Evolutionary conservation across 2,329 filamentous ascomycete genomes (phyloP).

Genomic region (Zelopaecilomyces penicillatus): DNA sequence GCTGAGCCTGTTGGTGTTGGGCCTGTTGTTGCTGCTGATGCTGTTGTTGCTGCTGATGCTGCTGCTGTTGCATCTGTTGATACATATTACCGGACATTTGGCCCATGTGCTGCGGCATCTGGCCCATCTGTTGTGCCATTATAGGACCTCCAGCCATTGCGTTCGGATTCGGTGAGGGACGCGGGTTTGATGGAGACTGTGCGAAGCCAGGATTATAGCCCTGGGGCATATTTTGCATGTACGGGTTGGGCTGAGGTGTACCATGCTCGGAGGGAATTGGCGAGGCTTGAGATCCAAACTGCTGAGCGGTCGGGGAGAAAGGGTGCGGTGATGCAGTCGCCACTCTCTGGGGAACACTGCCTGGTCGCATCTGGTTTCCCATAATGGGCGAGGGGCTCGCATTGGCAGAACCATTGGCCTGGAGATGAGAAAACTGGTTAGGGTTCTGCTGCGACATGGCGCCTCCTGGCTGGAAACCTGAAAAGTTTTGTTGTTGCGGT

Average conservation of each 20-base stretch:
- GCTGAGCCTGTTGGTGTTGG: constrained; percentile 36
- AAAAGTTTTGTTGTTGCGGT: constrained; percentile 68
- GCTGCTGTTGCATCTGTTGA: constrained; percentile 32
- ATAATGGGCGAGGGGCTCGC: constrained; percentile 91
- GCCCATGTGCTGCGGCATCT: constrained; percentile 38
- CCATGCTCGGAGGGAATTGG: constrained; percentile 69
- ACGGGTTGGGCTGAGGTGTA: constrained; percentile 67
- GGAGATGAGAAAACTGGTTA: constrained; percentile 71
- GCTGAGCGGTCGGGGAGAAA: constrained; percentile 69
- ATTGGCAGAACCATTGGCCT: constrained; percentile 70
- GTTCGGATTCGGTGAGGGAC: constrained; percentile 47
- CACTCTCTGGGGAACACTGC: constrained; percentile 69
- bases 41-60: constrained; percentile 32
- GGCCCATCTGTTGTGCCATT: constrained; percentile 44
- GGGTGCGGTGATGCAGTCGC: constrained; percentile 88
- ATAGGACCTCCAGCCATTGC: constrained; percentile 44
- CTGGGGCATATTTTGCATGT: constrained; percentile 52
- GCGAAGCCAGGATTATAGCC: constrained; percentile 52
- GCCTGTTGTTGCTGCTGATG: constrained; percentile 61
- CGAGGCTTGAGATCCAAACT: constrained; percentile 64
- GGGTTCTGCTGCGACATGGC: constrained; percentile 54
- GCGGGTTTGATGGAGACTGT: constrained; percentile 45
- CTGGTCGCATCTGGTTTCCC: constrained; percentile 66
- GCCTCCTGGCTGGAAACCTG: constrained; percentile 59
- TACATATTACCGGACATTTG: constrained; percentile 38